Evolutionary conservation across 1,284 basidiomycete genomes (phyloP), one percentile per base, ranked within the genome.

Genomic region (Malassezia furfur): DNA sequence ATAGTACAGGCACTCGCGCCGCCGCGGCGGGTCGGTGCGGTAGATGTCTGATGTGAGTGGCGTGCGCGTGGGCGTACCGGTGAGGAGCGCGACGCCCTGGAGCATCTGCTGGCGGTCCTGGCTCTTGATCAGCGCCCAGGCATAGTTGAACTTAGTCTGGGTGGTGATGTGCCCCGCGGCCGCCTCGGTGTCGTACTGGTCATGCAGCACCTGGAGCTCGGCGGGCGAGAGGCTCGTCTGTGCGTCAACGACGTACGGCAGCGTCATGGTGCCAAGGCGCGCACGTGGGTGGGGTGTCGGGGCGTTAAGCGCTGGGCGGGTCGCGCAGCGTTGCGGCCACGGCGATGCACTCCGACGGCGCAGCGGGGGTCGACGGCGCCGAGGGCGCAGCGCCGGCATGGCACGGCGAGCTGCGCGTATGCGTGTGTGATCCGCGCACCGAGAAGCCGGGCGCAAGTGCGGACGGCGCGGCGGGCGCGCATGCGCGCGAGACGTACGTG

Each of bases 91-190:
- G 47, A 98, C 88, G 36, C 94, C 78, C 35, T 85, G 84, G 62
- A 87, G 88, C 80, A 72, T 70, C 41, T 74, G 70, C 3, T 65
- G 68, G 12, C 72, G 48, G 38, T 51, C 52, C 50, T 60, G 61
- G 55, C 62, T 65, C 61, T 72, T 72, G 53, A 74, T 69, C 31
- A 94, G 80, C 5, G 91, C 93, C 80, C 75, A 76, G 59, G 91
- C 87, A 76, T 87, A 93, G 79, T 98, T 98, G 80, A 99, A 99
- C 77, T 91, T 94, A 50, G 90, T 93, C 78, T 99, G 94, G 2
- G 87, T 83, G 3, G 89, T 90, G 54, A 94, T 82, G 76, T 96
- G 90, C 37, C 84, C 83, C 12, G 63, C 84, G 2, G 82, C 78
- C 28, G 84, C 79, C 75, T 96, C 91, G 75, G 85, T 87, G 79